Percentiles rank a stretch among this genome's conserved stretches.
Evolutionary conservation across 495 filamentous ascomycete genomes (phyloP).

Genomic region (Lasiosphaeris hirsuta): DNA sequence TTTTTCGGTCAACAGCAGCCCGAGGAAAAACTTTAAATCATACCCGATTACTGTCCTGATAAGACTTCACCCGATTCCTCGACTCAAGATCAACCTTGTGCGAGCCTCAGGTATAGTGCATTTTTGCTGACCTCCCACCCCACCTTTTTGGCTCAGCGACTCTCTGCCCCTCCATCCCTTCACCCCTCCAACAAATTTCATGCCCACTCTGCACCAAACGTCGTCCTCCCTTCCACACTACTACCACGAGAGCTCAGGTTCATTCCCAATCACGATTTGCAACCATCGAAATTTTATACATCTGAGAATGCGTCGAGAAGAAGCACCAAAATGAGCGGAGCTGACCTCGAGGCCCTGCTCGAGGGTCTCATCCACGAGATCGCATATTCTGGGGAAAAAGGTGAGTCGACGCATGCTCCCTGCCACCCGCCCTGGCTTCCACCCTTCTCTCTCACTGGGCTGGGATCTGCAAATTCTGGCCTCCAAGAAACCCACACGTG

Average conservation of each 20-base stretch:
- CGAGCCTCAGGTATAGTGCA: too few species aligned
- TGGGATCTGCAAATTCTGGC: too few species aligned
- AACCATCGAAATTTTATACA: constrained; percentile 16
- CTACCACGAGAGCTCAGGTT: constrained; percentile 23
- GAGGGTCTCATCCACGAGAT: constrained; percentile 69
- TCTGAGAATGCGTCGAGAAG: constrained; percentile 23
- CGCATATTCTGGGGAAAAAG: constrained; percentile 62
- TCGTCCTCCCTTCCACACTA: constrained; percentile 8
- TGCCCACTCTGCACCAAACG: constrained; percentile 4
- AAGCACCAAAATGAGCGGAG: constrained; percentile 53
- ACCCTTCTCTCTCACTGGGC: background rate
- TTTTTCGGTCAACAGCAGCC: too few species aligned
- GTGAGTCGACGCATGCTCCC: constrained; percentile 46
- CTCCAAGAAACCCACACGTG: background rate
- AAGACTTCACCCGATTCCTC: too few species aligned
- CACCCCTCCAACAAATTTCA: constrained; percentile 24
- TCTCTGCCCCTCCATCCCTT: constrained; percentile 15
- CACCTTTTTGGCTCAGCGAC: too few species aligned
- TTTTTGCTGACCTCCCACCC: background rate
- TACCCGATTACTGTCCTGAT: too few species aligned
- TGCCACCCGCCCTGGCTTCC: background rate
- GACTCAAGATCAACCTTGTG: too few species aligned
- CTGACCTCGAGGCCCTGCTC: constrained; percentile 65
- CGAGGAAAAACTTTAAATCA: too few species aligned
- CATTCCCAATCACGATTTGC: constrained; percentile 19